Evolutionary conservation across 208 protist genomes (phyloP).

Genomic region (Histomonas meleagridis): DNA sequence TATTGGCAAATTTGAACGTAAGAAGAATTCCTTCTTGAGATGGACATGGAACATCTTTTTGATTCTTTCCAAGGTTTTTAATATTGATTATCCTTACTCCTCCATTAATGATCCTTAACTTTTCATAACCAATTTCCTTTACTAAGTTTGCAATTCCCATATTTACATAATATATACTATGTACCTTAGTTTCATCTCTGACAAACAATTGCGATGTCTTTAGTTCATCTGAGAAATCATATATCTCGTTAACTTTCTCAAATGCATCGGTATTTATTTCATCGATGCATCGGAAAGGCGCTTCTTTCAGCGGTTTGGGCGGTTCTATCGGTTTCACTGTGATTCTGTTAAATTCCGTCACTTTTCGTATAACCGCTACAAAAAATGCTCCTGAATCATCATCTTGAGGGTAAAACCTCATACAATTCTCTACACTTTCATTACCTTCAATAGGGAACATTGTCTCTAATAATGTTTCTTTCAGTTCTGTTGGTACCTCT

Average conservation of each 20-base stretch:
- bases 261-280: neutral
- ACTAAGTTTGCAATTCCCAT: neutral
- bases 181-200: neutral
- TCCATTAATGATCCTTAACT: neutral
- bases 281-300: neutral
- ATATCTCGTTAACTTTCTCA: neutral
- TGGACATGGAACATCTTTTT: neutral
- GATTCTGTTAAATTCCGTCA: neutral
- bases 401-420: constrained; percentile 57
- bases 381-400: constrained; percentile 63
- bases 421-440: constrained; percentile 38
- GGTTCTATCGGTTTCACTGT: neutral
- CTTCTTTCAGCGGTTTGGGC: neutral
- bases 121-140: neutral
- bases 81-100: neutral
- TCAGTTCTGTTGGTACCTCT: neutral
- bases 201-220: neutral
- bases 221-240: neutral
- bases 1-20: neutral
- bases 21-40: neutral
- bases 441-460: neutral
- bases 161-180: neutral
- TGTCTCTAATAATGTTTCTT: neutral
- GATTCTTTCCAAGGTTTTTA: neutral
- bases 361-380: constrained; percentile 56